Conservation (phyloP, 768 basidiomycete genomes). For the Amanita molliuscula region DNA sequence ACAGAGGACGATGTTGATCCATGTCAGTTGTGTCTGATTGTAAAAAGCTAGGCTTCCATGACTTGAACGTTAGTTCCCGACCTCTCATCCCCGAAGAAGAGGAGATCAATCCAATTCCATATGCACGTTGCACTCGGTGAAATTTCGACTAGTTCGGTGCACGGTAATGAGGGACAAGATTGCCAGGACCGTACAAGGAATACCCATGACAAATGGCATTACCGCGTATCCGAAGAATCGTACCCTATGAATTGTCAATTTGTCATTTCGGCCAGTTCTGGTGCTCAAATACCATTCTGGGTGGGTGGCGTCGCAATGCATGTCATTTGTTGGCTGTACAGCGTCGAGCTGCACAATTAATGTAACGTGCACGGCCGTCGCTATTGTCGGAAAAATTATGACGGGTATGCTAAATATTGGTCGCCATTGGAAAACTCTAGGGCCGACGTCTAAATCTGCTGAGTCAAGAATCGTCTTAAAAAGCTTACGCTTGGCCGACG, state of each 20-base stretch:
- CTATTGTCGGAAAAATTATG: slow-evolving; percentile 36
- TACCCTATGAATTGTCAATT: slow-evolving; percentile 29
- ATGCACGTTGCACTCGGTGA: slow-evolving; percentile 22
- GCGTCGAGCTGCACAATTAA: slow-evolving; percentile 34
- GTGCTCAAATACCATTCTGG: slow-evolving; percentile 38
- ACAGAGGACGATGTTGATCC: background rate
- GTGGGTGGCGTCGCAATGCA: slow-evolving; percentile 50
- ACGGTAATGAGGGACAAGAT: slow-evolving; percentile 28
- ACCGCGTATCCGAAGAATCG: slow-evolving; percentile 59
- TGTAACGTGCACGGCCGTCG: slow-evolving; percentile 30
- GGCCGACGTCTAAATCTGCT: background rate
- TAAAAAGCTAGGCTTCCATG: background rate
- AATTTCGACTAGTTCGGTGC: slow-evolving; percentile 25
- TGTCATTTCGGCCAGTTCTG: background rate
- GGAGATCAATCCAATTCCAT: slow-evolving; percentile 8
- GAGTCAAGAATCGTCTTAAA: slow-evolving; percentile 3
- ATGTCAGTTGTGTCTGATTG: background rate
- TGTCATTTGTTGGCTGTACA: slow-evolving; percentile 34
- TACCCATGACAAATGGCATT: slow-evolving; percentile 34
- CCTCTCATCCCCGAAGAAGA: slow-evolving; percentile 3
- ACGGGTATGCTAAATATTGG: slow-evolving; percentile 32
- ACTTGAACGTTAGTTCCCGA: background rate
- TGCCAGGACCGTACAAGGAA: slow-evolving; percentile 45
- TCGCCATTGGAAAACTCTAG: slow-evolving; percentile 42
- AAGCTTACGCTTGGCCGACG: slow-evolving; percentile 13